Percentiles rank a stretch among this genome's conserved stretches.
These are phyloP conservation scores for Thielaviopsis cerberus DNA, from an alignment of 2,329 filamentous ascomycete species.

Conservation along the genomic window DNA sequence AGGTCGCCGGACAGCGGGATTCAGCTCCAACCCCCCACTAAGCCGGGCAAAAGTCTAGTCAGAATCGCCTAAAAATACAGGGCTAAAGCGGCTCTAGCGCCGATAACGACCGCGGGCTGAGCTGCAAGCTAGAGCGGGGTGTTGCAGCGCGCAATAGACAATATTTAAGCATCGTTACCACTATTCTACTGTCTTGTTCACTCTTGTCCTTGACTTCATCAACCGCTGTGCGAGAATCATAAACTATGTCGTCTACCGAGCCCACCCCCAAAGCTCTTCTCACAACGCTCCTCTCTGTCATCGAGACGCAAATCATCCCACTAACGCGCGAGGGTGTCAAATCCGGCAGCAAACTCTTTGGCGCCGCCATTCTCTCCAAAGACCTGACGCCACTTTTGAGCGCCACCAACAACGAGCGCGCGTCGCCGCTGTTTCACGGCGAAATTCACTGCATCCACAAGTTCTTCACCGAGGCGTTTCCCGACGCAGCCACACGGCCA, in stretches of 20 bases:
- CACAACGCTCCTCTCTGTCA: slow-evolving; percentile 22
- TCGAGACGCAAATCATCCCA: slow-evolving; percentile 30
- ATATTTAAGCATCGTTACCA: no score
- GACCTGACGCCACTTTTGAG: slow-evolving; percentile 27
- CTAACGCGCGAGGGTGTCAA: slow-evolving; percentile 30
- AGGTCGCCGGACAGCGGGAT: slow-evolving; percentile 12
- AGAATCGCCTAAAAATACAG: background rate
- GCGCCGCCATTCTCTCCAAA: slow-evolving; percentile 31
- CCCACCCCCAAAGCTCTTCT: slow-evolving; percentile 18
- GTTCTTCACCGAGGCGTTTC: slow-evolving; percentile 28
- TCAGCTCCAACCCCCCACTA: background rate
- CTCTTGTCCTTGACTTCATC: background rate
- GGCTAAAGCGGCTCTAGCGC: background rate
- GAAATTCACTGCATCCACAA: slow-evolving; percentile 43
- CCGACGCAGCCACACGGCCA: slow-evolving; percentile 21
- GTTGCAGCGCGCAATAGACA: no score
- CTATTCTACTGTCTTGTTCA: no score
- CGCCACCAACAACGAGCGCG: slow-evolving; percentile 36
- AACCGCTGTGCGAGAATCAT: no score
- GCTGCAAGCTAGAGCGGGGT: background rate
- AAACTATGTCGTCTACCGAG: slow-evolving; percentile 12
- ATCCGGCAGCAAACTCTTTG: slow-evolving; percentile 37
- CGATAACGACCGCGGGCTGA: background rate
- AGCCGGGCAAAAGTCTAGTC: background rate
- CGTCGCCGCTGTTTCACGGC: slow-evolving; percentile 37